A percentile compares a stretch with the other conserved stretches of the same genome.
Conservation (phyloP, 805 yeast genomes). For the Barnettozyma pratensis region DNA sequence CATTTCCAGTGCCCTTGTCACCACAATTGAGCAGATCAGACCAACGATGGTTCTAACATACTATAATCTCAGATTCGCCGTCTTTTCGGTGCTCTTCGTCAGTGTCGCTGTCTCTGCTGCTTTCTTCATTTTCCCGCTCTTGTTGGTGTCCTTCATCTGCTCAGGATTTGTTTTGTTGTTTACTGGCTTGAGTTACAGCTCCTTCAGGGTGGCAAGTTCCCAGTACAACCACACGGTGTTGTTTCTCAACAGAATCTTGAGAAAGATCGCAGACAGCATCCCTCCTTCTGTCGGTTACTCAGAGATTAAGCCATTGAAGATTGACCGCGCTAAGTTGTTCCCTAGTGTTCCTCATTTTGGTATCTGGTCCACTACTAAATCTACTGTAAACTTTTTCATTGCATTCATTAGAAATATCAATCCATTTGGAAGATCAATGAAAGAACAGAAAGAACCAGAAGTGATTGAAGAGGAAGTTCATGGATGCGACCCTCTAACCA, state of each 20-base stretch:
- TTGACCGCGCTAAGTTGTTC: background rate
- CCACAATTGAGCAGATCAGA: background rate
- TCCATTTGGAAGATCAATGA: background rate
- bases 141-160: conserved; percentile 20
- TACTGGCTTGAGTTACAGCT: conserved; percentile 21
- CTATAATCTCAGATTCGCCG: conserved; percentile 15
- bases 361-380: background rate
- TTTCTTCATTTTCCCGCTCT: conserved; percentile 20
- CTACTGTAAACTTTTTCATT: background rate
- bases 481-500: background rate
- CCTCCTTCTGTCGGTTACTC: conserved; percentile 26
- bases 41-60: conserved; percentile 10
- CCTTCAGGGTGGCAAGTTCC: conserved; percentile 22
- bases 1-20: conserved; percentile 5
- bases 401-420: background rate
- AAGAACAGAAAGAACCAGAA: background rate
- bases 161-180: conserved; percentile 24
- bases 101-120: conserved; percentile 12
- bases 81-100: conserved; percentile 16
- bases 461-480: background rate
- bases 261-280: conserved; percentile 22
- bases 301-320: conserved; percentile 13
- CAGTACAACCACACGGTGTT: conserved; percentile 23
- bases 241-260: conserved; percentile 22
- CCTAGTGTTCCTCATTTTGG: conserved; percentile 1